Conservation (phyloP, 2,329 filamentous ascomycete genomes). For the Parasarocladium wereldwijsianum region DNA sequence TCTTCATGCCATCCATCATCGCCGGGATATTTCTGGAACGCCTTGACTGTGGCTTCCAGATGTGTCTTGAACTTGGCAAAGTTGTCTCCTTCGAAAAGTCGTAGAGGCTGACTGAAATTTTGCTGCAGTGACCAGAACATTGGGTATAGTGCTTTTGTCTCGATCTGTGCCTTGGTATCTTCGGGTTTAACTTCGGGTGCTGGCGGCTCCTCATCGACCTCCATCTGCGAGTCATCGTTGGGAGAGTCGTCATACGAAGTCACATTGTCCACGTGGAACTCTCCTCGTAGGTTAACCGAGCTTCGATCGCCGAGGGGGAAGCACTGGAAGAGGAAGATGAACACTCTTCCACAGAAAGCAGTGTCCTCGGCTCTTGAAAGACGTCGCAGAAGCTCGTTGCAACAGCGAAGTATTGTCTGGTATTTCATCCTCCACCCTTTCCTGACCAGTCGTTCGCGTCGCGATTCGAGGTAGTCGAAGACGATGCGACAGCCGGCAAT, state of each 20-base stretch:
- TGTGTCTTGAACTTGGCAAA: conserved; percentile 73
- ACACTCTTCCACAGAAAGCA: conserved; percentile 91
- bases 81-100: conserved; percentile 56
- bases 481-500: conserved; percentile 82
- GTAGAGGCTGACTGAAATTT: conserved; percentile 80
- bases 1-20: conserved; percentile 40
- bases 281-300: conserved; percentile 88
- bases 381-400: conserved; percentile 86
- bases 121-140: conserved; percentile 90
- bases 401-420: conserved; percentile 78
- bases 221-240: conserved; percentile 35
- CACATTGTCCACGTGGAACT: conserved; percentile 91
- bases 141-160: conserved; percentile 66
- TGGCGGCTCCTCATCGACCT: conserved; percentile 41
- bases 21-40: conserved; percentile 33
- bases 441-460: conserved; percentile 74
- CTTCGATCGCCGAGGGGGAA: conserved; percentile 94
- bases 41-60: conserved; percentile 49
- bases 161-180: conserved; percentile 35
- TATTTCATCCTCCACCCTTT: conserved; percentile 72
- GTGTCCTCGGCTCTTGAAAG: conserved; percentile 94
- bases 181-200: conserved; percentile 25
- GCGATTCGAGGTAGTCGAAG: conserved; percentile 90
- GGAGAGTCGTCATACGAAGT: conserved; percentile 54
- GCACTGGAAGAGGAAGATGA: conserved; percentile 97